A percentile compares a stretch with the other conserved stretches of the same genome.
phyloP scores from a whole-genome alignment of 441 rosid species.

The Adansonia rubrostipa region DNA sequence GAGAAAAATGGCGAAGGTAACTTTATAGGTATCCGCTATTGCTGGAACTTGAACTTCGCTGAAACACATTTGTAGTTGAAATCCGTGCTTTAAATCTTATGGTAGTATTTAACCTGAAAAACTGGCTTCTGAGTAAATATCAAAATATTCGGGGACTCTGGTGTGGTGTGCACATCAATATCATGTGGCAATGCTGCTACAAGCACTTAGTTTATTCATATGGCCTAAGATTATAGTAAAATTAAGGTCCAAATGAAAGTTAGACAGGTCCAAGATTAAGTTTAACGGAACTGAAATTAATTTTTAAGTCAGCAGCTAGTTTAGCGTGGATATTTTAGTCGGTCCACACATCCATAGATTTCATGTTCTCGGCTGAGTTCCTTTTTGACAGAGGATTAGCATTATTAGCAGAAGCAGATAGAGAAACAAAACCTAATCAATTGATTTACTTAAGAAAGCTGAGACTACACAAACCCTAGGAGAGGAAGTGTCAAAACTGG shows the following conservation, averaged over 20 bases:
- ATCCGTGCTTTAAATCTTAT: background rate
- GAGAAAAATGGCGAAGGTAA: background rate
- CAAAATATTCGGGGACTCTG: background rate
- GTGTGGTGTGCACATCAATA: background rate
- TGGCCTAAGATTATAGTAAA: background rate
- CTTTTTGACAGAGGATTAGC: background rate
- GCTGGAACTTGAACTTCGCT: background rate
- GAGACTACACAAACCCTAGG: background rate
- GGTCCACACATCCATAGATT: background rate
- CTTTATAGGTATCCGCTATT: background rate
- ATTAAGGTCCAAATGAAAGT: background rate
- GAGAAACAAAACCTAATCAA: background rate
- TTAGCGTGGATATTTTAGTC: background rate
- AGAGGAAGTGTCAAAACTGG: background rate
- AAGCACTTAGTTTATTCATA: background rate
- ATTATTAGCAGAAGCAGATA: background rate
- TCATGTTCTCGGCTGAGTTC: background rate
- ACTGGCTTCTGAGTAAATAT: background rate
- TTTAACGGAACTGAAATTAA: background rate
- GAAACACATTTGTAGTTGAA: background rate
- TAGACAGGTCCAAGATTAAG: background rate
- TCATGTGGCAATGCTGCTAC: background rate
- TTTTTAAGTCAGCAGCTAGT: background rate
- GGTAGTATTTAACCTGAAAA: background rate
- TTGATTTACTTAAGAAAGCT: background rate